A percentile compares a stretch with the other conserved stretches of the same genome.
Conservation (phyloP, 345 rosid genomes). For the Orychophragmus violaceus region DNA sequence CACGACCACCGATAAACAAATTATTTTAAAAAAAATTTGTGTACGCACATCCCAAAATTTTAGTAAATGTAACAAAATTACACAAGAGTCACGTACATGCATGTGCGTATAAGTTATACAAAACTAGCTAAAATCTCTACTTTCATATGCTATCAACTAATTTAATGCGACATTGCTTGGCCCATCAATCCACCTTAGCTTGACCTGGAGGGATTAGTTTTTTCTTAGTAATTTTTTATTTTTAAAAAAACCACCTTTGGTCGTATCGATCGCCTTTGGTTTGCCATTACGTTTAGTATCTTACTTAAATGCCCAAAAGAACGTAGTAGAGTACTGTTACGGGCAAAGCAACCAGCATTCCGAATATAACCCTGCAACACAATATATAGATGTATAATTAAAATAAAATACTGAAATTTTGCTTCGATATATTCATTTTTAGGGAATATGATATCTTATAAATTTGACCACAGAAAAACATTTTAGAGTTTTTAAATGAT, state of each 20-base stretch:
- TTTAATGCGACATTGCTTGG: conserved; percentile 26
- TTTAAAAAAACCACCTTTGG: neutral
- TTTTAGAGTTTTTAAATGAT: neutral
- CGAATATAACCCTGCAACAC: conserved; percentile 41
- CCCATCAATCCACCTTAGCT: conserved; percentile 32
- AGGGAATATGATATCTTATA: neutral
- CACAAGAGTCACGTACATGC: conserved; percentile 33
- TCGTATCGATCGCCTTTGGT: conserved; percentile 10
- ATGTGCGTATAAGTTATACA: conserved; percentile 30
- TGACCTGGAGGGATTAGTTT: conserved; percentile 18
- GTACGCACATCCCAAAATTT: conserved; percentile 27
- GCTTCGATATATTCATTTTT: neutral
- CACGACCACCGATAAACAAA: neutral
- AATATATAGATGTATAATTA: neutral
- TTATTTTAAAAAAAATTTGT: neutral
- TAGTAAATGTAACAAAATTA: conserved; percentile 22
- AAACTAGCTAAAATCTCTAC: conserved; percentile 13
- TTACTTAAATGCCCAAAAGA: conserved; percentile 35
- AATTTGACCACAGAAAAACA: neutral
- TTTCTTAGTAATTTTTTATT: neutral
- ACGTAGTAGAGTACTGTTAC: conserved; percentile 39
- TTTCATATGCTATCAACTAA: conserved; percentile 14
- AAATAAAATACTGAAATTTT: neutral
- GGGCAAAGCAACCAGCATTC: conserved; percentile 48
- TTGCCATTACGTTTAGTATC: neutral